phyloP scores from a whole-genome alignment of 2,329 filamentous ascomycete species.

The Emmonsiellopsis sp. region DNA sequence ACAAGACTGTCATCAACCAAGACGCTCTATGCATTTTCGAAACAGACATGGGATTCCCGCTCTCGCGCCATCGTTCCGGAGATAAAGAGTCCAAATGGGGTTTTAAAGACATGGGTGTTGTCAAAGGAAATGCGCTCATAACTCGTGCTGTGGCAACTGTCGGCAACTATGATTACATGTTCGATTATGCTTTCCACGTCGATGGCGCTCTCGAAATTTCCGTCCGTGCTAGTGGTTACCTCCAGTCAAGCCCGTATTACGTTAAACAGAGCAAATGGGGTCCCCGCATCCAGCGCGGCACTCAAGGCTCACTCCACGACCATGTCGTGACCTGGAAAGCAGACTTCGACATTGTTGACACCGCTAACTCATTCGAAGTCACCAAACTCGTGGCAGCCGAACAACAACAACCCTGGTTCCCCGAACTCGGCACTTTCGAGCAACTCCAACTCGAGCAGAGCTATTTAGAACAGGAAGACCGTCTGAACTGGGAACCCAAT shows the following conservation, averaged over 20 bases:
- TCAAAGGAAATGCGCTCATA: conserved; percentile 34
- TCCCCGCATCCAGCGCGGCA: conserved; percentile 40
- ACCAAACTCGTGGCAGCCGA: conserved; percentile 26
- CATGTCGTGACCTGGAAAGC: conserved; percentile 48
- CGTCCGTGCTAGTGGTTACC: conserved; percentile 42
- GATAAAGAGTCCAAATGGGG: conserved; percentile 26
- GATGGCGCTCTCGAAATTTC: conserved; percentile 41
- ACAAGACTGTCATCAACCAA: conserved; percentile 21
- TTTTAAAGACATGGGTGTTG: conserved; percentile 17
- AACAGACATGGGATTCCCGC: conserved; percentile 39
- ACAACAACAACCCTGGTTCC: conserved; percentile 16
- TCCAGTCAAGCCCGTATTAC: conserved; percentile 40
- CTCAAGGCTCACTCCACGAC: conserved; percentile 45
- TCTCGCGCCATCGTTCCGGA: conserved; percentile 39
- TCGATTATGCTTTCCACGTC: conserved; percentile 34
- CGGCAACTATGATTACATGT: conserved; percentile 37
- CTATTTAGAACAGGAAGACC: conserved; percentile 33
- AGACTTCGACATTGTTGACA: conserved; percentile 44
- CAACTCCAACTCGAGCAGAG: conserved; percentile 37
- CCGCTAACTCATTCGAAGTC: conserved; percentile 25
- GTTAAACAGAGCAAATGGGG: conserved; percentile 40
- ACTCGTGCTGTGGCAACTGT: conserved; percentile 34
- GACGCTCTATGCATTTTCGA: conserved; percentile 50
- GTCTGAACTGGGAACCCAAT: conserved; percentile 43
- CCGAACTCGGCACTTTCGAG: conserved; percentile 16